Evolutionary conservation across 176 grass and related monocot species (phyloP), one percentile per base, ranked within the genome.

Genomic region (Hyparrhenia diplandra): DNA sequence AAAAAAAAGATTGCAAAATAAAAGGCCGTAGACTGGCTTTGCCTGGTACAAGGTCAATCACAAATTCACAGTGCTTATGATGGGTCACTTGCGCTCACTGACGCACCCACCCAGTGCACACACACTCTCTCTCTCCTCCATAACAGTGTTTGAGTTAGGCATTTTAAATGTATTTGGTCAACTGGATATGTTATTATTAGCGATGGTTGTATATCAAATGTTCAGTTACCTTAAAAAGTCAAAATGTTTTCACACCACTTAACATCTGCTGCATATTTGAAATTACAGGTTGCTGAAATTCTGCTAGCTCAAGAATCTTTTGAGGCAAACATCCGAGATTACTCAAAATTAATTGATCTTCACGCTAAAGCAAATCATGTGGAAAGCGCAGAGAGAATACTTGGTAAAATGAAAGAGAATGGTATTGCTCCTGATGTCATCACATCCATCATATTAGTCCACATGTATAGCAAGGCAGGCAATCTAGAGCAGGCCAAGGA

Each of bases 231-330:
- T 58, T 58, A 11, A 58, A n/a, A 58, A 24, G 7, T 41, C 11
- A 13, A 64, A 32, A 6, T 80, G 25, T 88, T 25, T 36, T 69
- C 32, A 17, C 47, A 80, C 29, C 69, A 39, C 37, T 80, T 84
- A 46, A 80, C 24, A 74, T 84, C n/a, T 89, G 64, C 57, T 64
- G 32, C 35, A 17, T 74, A n/a, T 81, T 85, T 65, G 41, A 59
- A 78, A 89, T 91, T 89, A 66, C 68, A 98, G 95, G 77, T 95
- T 74, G 74, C 78, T 64, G 88, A 98, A 85, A 73, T 82, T 80
- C 68, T 98, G 63, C 73, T 98, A 74, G 70, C 39, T 51, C 92
- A 95, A 81, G 90, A 91, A 76, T 88, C 95, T 45, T 98, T 95
- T 78, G 79, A 76, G 21, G 62, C 88, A 58, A 88, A 78, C 59